Evolutionary conservation across 306 rosid species (phyloP), one percentile per base, ranked within the genome.

Genomic region (Glycine tomentella): DNA sequence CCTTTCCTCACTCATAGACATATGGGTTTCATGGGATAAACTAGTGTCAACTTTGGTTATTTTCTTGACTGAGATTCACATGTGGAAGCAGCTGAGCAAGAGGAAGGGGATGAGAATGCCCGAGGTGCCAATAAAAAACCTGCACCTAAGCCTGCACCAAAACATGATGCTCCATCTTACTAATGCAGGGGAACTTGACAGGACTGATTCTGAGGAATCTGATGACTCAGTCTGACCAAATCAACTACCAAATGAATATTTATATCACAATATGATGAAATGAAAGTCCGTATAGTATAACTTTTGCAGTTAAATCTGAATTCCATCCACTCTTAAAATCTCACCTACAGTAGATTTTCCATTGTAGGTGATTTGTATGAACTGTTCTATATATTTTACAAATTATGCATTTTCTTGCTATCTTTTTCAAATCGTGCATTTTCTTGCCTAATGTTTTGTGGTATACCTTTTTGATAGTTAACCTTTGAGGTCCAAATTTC

Each of bases 121-220:
- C 86, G 88, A 11, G 77, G 84, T 45, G 84, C 84, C 64, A 82
- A 81, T 69, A 82, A 90, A 84, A 92, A 90, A 66, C 80, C 93
- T 72, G 93, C 87, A 10, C 81, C 93, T 2, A 66, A 74, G 17
- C 93, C 92, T 49, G 87, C 38, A 9, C 77, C 88, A 16, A 88
- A 93, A 75, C 85, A 88, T 67, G 87, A 92, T 85, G 90, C 79
- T 73, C 87, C 87, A 6, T 66, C 90, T 67, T 10, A 68, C 89
- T 55, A 90, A 88, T 77, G 90, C 91, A 12, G 94, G 91, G 38
- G 99, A 91, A 78, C 89, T 90, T 74, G 97, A 92, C 76, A 85
- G 97, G 80, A 93, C 93, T 6, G 99, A 93, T 75, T 91, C 97
- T 12, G 97, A 90, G 40, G 98, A 93, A 57, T 89, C 97, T 5